Conservation (phyloP, 1,284 basidiomycete genomes). For the Anthracocystis walkeri region DNA sequence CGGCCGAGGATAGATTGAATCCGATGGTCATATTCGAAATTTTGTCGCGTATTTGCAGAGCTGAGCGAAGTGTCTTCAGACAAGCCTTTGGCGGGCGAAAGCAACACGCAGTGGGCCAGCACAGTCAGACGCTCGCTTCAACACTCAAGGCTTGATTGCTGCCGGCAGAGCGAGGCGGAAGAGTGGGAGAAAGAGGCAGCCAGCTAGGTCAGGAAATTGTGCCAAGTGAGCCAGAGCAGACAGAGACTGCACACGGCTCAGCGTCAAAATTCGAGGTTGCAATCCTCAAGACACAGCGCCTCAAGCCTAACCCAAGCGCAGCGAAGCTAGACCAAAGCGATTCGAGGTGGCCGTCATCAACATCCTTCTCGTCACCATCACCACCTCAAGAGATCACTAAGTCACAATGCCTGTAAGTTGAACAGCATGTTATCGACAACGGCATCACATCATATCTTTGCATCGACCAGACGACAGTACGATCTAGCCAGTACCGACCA, state of each 20-base stretch:
- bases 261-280: not conserved
- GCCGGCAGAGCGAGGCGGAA: not conserved
- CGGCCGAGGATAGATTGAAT: not conserved
- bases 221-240: not conserved
- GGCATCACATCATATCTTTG: constrained; percentile 25
- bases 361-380: constrained; percentile 52
- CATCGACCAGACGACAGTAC: constrained; percentile 15
- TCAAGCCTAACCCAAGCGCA: constrained; percentile 1
- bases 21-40: not conserved
- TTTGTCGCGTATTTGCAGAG: not conserved
- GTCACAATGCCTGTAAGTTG: constrained; percentile 57
- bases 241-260: not conserved
- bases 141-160: no score
- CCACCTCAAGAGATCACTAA: constrained; percentile 57
- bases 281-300: not conserved
- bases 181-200: not conserved
- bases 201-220: not conserved
- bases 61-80: no score
- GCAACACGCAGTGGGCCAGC: no score
- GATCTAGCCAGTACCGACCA: not conserved
- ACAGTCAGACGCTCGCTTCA: no score
- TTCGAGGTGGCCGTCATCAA: constrained; percentile 36
- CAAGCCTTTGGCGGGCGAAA: no score
- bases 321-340: constrained; percentile 34
- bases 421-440: constrained; percentile 9